Evolutionary conservation across 192 early-diverging fungal genomes (phyloP).

Genomic region (Entomortierella beljakovae): DNA sequence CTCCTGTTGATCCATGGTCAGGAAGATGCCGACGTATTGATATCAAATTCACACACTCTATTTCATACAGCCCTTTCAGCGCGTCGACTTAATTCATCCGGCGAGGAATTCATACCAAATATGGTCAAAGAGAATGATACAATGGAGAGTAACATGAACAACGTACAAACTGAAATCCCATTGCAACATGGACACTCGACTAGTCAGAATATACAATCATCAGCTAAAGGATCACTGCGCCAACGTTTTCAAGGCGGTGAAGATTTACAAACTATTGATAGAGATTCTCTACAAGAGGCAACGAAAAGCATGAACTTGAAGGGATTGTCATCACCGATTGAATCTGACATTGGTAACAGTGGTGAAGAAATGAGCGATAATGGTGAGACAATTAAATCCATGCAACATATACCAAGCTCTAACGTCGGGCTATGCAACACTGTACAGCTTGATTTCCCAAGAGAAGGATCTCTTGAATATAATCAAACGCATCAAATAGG

Average conservation of each 20-base stretch:
- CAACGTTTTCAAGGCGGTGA: neutral
- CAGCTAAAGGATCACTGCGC: neutral
- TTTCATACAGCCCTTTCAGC: slow-evolving; percentile 43
- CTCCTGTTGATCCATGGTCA: slow-evolving; percentile 49
- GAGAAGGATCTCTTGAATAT: slow-evolving; percentile 44
- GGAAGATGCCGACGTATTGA: slow-evolving; percentile 47
- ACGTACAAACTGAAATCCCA: slow-evolving; percentile 30
- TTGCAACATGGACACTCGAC: slow-evolving; percentile 37
- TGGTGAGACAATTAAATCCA: no score
- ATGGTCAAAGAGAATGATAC: slow-evolving; percentile 37
- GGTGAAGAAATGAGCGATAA: slow-evolving; percentile 16
- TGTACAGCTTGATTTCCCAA: slow-evolving; percentile 43
- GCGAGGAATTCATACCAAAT: slow-evolving; percentile 36
- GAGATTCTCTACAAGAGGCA: neutral
- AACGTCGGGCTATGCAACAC: slow-evolving; percentile 38
- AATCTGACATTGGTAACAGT: slow-evolving; percentile 16
- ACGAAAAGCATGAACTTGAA: neutral
- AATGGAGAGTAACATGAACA: slow-evolving; percentile 35
- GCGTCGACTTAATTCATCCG: slow-evolving; percentile 24
- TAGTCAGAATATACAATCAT: neutral
- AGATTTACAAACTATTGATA: no score
- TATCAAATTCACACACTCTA: slow-evolving; percentile 45
- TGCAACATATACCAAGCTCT: no score
- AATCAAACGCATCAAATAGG: slow-evolving; percentile 50
- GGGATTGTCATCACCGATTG: neutral